A percentile compares a stretch with the other conserved stretches of the same genome.
Evolutionary conservation across 768 basidiomycete genomes (phyloP).

Genomic region (Favolaschia claudopus): DNA sequence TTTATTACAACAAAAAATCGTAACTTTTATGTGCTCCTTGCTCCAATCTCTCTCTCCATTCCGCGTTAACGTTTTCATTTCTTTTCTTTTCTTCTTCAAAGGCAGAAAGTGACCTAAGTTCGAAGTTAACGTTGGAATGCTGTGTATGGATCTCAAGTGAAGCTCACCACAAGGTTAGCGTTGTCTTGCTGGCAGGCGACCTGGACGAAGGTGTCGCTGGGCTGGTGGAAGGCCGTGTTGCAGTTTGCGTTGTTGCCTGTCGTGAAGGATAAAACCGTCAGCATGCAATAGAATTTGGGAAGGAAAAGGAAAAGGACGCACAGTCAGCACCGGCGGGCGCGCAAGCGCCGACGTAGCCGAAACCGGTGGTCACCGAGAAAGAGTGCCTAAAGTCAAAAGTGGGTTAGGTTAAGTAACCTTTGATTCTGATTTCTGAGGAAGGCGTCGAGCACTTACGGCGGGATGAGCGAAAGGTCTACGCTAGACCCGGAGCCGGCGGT

Average conservation of each 20-base stretch:
- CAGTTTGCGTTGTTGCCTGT: conserved; percentile 39
- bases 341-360: conserved; percentile 41
- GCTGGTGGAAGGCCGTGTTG: conserved; percentile 39
- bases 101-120: conserved; percentile 8
- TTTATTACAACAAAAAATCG: too few species aligned
- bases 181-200: conserved; percentile 42
- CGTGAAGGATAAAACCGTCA: too few species aligned
- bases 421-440: too few species aligned
- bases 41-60: too few species aligned
- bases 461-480: conserved; percentile 42
- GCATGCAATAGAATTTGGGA: neutral
- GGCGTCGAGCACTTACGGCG: conserved; percentile 41
- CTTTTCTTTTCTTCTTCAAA: too few species aligned
- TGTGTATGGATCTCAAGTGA: too few species aligned
- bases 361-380: conserved; percentile 45
- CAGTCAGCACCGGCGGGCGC: conserved; percentile 36
- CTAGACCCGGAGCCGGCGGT: conserved; percentile 42
- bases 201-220: conserved; percentile 38
- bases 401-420: neutral
- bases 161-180: conserved; percentile 27
- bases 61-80: too few species aligned
- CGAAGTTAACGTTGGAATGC: too few species aligned
- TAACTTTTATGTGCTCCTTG: too few species aligned
- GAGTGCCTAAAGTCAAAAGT: conserved; percentile 32
- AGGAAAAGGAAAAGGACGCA: conserved; percentile 9